These are phyloP conservation scores for Pestalotiopsis sp. DNA, from an alignment of 2,329 filamentous ascomycete species.

Conservation along the genomic window DNA sequence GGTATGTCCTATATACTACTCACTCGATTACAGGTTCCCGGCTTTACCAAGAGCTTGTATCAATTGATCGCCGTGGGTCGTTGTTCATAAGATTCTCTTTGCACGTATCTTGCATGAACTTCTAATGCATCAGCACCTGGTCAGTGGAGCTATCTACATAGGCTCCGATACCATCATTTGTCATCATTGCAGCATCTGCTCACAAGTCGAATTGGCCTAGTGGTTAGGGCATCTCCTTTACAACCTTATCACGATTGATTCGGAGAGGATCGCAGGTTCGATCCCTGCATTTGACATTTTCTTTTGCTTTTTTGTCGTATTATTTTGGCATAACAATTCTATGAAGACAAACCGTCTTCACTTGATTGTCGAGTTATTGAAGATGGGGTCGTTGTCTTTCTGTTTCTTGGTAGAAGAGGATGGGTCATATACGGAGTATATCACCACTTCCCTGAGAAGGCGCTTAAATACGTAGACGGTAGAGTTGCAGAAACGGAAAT, in stretches of 20 bases:
- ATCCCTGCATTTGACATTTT: conserved; percentile 42
- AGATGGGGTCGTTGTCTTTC: too few species aligned
- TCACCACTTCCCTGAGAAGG: too few species aligned
- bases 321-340: not conserved
- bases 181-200: not conserved
- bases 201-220: conserved; percentile 35
- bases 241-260: conserved; percentile 22
- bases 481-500: too few species aligned
- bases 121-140: not conserved
- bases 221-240: conserved; percentile 43
- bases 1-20: too few species aligned
- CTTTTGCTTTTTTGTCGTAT: not conserved
- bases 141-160: not conserved
- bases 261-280: conserved; percentile 46
- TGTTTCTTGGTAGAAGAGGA: too few species aligned
- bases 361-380: too few species aligned
- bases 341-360: not conserved
- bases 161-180: not conserved
- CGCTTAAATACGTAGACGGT: too few species aligned
- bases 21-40: too few species aligned
- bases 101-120: not conserved
- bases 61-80: too few species aligned
- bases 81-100: not conserved
- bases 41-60: too few species aligned
- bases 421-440: too few species aligned